Conservation (phyloP, 1,139 yeast genomes). For the Candida sanyaensis region DNA sequence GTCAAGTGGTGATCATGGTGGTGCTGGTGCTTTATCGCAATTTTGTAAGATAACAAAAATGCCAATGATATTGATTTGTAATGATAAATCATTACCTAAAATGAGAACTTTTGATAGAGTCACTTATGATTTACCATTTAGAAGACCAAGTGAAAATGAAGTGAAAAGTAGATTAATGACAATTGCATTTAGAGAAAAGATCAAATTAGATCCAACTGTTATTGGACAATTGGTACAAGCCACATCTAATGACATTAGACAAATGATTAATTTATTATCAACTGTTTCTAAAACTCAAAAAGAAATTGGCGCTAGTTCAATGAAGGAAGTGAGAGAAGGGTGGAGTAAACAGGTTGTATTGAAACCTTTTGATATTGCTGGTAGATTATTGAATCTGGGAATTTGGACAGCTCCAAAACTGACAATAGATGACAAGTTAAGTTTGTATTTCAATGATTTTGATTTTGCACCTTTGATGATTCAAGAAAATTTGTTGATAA, state of each 20-base stretch:
- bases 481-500: constrained; percentile 84
- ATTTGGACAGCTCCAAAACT: constrained; percentile 28
- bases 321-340: constrained; percentile 55
- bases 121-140: constrained; percentile 79
- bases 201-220: constrained; percentile 77
- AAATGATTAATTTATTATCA: constrained; percentile 85
- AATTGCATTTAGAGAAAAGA: constrained; percentile 81
- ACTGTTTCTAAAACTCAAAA: constrained; percentile 78
- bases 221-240: constrained; percentile 84
- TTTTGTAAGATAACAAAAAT: constrained; percentile 83
- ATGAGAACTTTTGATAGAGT: constrained; percentile 94
- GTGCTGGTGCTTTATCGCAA: constrained; percentile 92
- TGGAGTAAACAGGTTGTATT: constrained; percentile 93
- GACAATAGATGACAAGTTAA: constrained; percentile 79
- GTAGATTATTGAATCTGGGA: constrained; percentile 52
- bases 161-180: constrained; percentile 86
- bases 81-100: constrained; percentile 88
- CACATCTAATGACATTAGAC: constrained; percentile 91
- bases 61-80: constrained; percentile 92
- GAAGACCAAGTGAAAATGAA: constrained; percentile 84
- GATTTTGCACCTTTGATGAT: constrained; percentile 95
- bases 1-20: constrained; percentile 99
- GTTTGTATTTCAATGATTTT: constrained; percentile 89
- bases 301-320: constrained; percentile 52
- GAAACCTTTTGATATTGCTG: constrained; percentile 90